Conservation (phyloP, 148 eudicot genomes). For the Linanthus parryae region DNA sequence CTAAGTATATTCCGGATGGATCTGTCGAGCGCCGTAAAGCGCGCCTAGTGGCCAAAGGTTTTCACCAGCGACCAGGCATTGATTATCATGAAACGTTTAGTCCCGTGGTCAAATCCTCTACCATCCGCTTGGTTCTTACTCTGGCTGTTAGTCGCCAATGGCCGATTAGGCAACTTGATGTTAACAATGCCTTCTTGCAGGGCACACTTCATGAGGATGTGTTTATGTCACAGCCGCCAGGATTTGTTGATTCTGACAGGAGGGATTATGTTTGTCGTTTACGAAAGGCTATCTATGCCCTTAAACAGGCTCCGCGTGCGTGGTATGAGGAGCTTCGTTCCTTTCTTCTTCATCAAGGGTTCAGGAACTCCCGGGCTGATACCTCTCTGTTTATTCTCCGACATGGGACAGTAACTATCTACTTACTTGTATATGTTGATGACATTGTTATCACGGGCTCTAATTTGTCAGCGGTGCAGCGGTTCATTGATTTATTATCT, state of each 20-base stretch:
- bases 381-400: not conserved
- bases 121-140: not conserved
- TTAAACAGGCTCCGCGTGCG: not conserved
- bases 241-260: not conserved
- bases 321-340: not conserved
- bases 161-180: not conserved
- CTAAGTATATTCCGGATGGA: not conserved
- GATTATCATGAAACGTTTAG: not conserved
- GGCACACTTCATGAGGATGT: not conserved
- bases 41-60: not conserved
- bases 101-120: not conserved
- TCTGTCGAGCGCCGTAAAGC: not conserved
- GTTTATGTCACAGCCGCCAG: not conserved
- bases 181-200: slow-evolving; percentile 1
- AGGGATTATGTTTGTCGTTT: not conserved
- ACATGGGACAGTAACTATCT: not conserved
- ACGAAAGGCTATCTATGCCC: not conserved
- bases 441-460: not conserved
- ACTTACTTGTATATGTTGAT: not conserved
- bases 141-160: not conserved
- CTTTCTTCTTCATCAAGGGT: not conserved
- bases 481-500: not conserved
- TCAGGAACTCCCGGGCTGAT: not conserved
- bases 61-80: not conserved
- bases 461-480: not conserved